Evolutionary conservation across 768 basidiomycete species (phyloP).

Genomic region (Boletus reticulatus): DNA sequence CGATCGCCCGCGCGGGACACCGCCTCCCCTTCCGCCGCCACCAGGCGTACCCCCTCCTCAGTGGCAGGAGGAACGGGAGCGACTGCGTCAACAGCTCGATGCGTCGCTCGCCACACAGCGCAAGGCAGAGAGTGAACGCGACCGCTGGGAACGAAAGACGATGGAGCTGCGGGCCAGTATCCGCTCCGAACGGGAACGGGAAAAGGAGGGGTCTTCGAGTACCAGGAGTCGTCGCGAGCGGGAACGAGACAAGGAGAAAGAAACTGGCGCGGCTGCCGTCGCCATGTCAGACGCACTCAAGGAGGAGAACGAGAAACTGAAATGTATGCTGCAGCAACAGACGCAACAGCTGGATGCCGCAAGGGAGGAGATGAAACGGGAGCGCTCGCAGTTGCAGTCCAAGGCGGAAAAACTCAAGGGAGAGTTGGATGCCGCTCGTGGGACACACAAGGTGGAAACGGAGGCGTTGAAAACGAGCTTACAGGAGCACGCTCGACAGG

Average conservation of each 20-base stretch:
- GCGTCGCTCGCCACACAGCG: constrained; percentile 8
- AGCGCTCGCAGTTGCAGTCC: constrained; percentile 6
- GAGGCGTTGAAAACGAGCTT: constrained; percentile 17
- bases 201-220: constrained; percentile 12
- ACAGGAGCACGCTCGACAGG: constrained; percentile 18
- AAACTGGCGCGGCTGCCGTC: neutral
- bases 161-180: constrained; percentile 13
- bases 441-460: constrained; percentile 8
- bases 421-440: constrained; percentile 9
- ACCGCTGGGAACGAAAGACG: constrained; percentile 21
- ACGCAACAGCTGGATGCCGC: constrained; percentile 9
- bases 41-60: neutral
- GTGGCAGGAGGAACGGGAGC: constrained; percentile 13
- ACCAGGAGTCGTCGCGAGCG: constrained; percentile 16
- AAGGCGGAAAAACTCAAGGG: constrained; percentile 12
- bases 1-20: neutral
- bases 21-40: neutral
- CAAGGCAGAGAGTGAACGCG: constrained; percentile 18
- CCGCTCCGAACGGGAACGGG: constrained; percentile 12
- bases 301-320: constrained; percentile 26
- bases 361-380: constrained; percentile 12
- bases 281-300: constrained; percentile 8
- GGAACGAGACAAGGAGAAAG: constrained; percentile 17
- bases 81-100: constrained; percentile 11
- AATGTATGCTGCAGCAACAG: constrained; percentile 18